Evolutionary conservation across 768 basidiomycete species (phyloP).

Genomic region (Tephrocybe sp.): DNA sequence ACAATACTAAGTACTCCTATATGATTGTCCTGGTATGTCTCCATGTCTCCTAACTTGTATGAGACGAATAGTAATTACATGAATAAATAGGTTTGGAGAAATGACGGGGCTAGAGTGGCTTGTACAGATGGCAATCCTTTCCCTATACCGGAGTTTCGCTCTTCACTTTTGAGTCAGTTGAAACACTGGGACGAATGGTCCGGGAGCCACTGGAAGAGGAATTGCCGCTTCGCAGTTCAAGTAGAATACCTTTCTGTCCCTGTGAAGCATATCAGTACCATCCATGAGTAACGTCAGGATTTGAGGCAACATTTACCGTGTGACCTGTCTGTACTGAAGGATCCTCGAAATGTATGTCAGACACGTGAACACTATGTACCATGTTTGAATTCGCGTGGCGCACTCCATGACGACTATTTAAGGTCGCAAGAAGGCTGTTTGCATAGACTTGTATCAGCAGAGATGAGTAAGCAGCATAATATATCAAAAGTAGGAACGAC

Average conservation of each 20-base stretch:
- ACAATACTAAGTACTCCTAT: too few species aligned
- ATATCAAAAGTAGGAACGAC: conserved; percentile 5
- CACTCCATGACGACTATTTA: conserved; percentile 37
- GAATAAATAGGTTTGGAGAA: too few species aligned
- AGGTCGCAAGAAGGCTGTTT: conserved; percentile 43
- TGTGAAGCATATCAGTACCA: neutral
- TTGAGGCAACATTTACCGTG: neutral
- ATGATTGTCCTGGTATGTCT: too few species aligned
- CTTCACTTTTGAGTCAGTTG: neutral
- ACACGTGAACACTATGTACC: conserved; percentile 13
- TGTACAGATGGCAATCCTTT: too few species aligned
- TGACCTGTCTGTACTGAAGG: neutral
- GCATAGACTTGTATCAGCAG: conserved; percentile 39
- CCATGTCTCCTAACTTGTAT: too few species aligned
- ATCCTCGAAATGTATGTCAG: conserved; percentile 14
- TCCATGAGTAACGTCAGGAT: neutral
- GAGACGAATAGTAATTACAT: too few species aligned
- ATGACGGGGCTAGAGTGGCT: too few species aligned
- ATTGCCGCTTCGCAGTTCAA: conserved; percentile 1
- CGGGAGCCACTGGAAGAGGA: neutral
- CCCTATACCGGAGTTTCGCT: neutral
- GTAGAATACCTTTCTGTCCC: conserved; percentile 3
- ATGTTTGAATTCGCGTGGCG: neutral
- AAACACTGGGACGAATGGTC: neutral
- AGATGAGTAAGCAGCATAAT: neutral